Evolutionary conservation across 2,329 filamentous ascomycete genomes (phyloP), one percentile per base, ranked within the genome.

Genomic region (Aspergillus japonicus): DNA sequence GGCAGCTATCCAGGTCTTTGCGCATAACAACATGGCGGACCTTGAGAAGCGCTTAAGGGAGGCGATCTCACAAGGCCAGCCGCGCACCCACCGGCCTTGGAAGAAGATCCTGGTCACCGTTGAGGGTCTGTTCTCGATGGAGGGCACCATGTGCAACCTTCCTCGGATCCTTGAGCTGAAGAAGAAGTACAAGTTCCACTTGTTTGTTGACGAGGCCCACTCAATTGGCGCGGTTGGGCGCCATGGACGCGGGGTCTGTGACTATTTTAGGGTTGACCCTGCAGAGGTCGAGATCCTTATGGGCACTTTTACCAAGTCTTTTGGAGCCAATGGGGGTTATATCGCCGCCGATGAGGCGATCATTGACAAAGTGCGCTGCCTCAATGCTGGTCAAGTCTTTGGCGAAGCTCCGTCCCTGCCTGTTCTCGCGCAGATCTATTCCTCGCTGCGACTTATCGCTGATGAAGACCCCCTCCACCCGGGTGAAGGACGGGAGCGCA

Each of bases 121-220:
- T 48, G 94, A 98, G 76, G 94, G 94, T 64, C 83, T 98, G 35
- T 97, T 97, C 82, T 97, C 93, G 0, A 98, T 98, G 94, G 94
- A 98, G 79, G 94, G 94, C 53, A 96, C 92, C 69, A 95, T 98
- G 90, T 93, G 90, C 77, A 93, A 97, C 74, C 84, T 98, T 14
- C 94, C 93, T 0, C 89, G 90, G 57, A 82, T 97, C 51, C 78
- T 97, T 54, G 85, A 83, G 55, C 83, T 98, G 62, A 96, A 96
- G 85, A 88, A 89, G 76, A 91, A 90, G 78, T 98, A 98, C 87
- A 96, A 96, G 80, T 97, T 96, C 78, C 86, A 91, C 71, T 85
- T 98, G 2, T 98, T 95, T 72, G 83, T 98, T 59, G 94, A 98
- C 71, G 94, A 98, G 78, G 94, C 94, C 31, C 94, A 98, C 81